phyloP scores from a whole-genome alignment of 2,329 filamentous ascomycete genomes.

The Stenocarpella maydis region DNA sequence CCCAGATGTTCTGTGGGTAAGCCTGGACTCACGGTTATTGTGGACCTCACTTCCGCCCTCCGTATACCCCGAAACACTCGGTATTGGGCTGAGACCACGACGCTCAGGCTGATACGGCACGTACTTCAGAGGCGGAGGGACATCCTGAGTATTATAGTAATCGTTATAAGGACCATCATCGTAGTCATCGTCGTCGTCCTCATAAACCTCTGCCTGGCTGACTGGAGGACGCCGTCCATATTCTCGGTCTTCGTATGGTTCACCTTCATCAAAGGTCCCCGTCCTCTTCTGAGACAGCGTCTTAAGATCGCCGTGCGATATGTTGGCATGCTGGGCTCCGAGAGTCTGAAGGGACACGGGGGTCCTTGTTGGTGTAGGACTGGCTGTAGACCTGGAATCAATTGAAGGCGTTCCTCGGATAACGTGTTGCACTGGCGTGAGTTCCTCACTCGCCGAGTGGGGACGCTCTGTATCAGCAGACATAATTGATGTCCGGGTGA shows the following conservation, averaged over 20 bases:
- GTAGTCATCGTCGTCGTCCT: constrained; percentile 55
- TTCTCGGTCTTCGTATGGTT: constrained; percentile 54
- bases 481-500: constrained; percentile 87
- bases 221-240: constrained; percentile 53
- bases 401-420: constrained; percentile 67
- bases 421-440: constrained; percentile 70
- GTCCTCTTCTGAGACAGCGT: constrained; percentile 60
- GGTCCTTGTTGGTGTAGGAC: constrained; percentile 66
- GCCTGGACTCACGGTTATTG: constrained; percentile 66
- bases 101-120: constrained; percentile 74
- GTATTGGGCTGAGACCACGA: constrained; percentile 84
- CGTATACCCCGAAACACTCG: constrained; percentile 88
- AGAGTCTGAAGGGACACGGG: constrained; percentile 65
- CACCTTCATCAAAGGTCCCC: constrained; percentile 51
- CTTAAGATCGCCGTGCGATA: constrained; percentile 67
- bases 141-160: constrained; percentile 68
- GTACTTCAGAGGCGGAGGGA: constrained; percentile 70
- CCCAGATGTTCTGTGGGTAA: constrained; percentile 58
- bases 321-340: constrained; percentile 72
- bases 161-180: constrained; percentile 53
- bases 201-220: constrained; percentile 45
- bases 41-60: constrained; percentile 69
- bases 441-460: constrained; percentile 71
- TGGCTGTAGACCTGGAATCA: constrained; percentile 51
- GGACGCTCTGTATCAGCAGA: constrained; percentile 82